Conservation (phyloP, 225 moss, liverwort and hornwort genomes). For the Bryoerythrophyllum caledonicum region DNA sequence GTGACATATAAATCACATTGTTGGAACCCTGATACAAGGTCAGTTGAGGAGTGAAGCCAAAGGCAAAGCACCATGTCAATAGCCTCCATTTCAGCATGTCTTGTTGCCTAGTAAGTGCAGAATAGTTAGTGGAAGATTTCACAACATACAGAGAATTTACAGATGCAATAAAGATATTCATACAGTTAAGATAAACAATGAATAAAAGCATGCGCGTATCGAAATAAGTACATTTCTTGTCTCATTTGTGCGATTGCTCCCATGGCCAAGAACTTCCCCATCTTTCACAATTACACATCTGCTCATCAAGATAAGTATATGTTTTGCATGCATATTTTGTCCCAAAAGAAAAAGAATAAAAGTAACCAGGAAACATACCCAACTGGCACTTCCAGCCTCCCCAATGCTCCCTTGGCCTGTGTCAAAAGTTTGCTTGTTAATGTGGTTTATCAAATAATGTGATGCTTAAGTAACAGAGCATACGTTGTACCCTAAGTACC, state of each 20-base stretch:
- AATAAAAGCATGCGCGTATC: not conserved
- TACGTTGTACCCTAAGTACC: too few species aligned
- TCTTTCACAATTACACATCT: constrained; percentile 88
- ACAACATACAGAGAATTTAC: not conserved
- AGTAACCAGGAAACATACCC: constrained; percentile 45
- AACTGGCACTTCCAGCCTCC: constrained; percentile 91
- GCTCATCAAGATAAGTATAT: constrained; percentile 18
- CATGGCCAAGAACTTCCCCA: constrained; percentile 71
- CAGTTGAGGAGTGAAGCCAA: constrained; percentile 41
- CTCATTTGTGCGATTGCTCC: constrained; percentile 94
- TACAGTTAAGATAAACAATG: too few species aligned
- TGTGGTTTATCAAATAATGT: too few species aligned
- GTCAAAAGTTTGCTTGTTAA: not conserved
- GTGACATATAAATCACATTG: constrained; percentile 90
- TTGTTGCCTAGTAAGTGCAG: constrained; percentile 64
- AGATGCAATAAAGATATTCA: not conserved
- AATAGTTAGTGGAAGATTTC: constrained; percentile 14
- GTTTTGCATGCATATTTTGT: not conserved
- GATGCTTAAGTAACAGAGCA: too few species aligned
- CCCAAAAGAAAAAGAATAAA: not conserved
- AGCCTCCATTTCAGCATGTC: constrained; percentile 99
- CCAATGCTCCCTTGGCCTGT: constrained; percentile 78
- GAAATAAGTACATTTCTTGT: constrained; percentile 70
- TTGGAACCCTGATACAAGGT: constrained; percentile 41
- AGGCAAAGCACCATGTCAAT: constrained; percentile 71